A percentile compares a stretch with the other conserved stretches of the same genome.
Conservation (phyloP, 2,329 filamentous ascomycete species). For the Pseudogymnoascus sp. region DNA sequence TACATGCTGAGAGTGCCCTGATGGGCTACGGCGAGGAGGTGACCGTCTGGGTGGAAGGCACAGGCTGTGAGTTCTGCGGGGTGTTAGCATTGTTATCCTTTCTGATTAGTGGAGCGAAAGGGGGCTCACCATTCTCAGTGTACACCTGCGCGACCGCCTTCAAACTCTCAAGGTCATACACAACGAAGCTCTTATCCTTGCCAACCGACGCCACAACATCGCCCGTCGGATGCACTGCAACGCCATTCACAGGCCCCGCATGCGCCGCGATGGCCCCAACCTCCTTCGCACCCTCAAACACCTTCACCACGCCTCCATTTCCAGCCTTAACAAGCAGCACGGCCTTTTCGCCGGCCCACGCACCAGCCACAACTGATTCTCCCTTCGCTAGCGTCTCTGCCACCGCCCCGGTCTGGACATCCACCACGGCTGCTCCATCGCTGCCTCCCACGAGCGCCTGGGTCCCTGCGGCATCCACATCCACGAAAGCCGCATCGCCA, state of each 20-base stretch:
- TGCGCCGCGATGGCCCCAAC: slow-evolving; percentile 68
- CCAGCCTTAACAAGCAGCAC: slow-evolving; percentile 23
- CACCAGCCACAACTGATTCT: slow-evolving; percentile 46
- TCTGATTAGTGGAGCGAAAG: background rate
- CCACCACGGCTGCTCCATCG: slow-evolving; percentile 54
- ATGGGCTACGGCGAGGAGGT: slow-evolving; percentile 82
- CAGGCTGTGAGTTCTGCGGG: slow-evolving; percentile 46
- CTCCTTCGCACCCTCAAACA: slow-evolving; percentile 66
- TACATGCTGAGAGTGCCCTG: slow-evolving; percentile 81
- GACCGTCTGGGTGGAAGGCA: slow-evolving; percentile 93
- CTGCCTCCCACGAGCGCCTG: slow-evolving; percentile 54
- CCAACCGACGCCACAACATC: slow-evolving; percentile 81
- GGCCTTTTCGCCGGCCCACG: slow-evolving; percentile 34
- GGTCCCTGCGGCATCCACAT: slow-evolving; percentile 50
- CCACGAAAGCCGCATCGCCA: slow-evolving; percentile 47
- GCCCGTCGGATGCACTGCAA: slow-evolving; percentile 76
- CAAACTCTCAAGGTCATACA: slow-evolving; percentile 69
- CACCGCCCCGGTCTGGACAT: slow-evolving; percentile 18
- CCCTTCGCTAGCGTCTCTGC: slow-evolving; percentile 42
- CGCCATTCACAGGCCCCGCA: slow-evolving; percentile 66
- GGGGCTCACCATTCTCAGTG: slow-evolving; percentile 63
- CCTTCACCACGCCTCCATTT: slow-evolving; percentile 55
- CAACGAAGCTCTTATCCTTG: slow-evolving; percentile 81
- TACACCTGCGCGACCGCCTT: slow-evolving; percentile 70
- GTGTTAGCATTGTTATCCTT: slow-evolving; percentile 11